phyloP scores from a whole-genome alignment of 805 yeast species.

The Yarrowia keelungensis region DNA sequence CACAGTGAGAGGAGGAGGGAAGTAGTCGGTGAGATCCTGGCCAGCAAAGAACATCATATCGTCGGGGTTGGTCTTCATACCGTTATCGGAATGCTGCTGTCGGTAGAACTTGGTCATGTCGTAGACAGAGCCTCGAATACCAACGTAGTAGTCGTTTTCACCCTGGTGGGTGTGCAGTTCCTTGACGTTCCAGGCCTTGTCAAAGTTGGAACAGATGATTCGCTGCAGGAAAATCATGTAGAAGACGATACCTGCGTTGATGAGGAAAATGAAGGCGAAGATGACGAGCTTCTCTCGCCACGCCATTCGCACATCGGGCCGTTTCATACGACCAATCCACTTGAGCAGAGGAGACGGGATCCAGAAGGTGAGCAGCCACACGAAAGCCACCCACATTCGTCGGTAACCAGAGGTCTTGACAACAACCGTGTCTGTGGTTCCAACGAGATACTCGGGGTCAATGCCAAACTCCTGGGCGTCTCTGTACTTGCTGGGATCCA shows the following conservation, averaged over 20 bases:
- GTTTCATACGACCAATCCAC: constrained; percentile 51
- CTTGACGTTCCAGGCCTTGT: constrained; percentile 52
- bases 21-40: constrained; percentile 51
- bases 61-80: constrained; percentile 47
- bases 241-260: constrained; percentile 53
- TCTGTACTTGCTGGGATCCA: constrained; percentile 44
- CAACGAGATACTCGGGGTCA: constrained; percentile 49
- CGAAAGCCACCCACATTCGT: constrained; percentile 51
- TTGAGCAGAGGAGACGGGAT: constrained; percentile 51
- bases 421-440: constrained; percentile 48
- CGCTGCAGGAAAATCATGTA: constrained; percentile 54
- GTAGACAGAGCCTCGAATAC: constrained; percentile 53
- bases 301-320: constrained; percentile 54
- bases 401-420: constrained; percentile 47
- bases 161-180: constrained; percentile 52
- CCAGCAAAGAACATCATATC: constrained; percentile 53
- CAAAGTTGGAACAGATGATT: constrained; percentile 53
- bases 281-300: constrained; percentile 54
- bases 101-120: constrained; percentile 53
- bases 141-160: constrained; percentile 51
- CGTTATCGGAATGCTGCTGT: constrained; percentile 53
- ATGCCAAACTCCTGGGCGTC: constrained; percentile 40
- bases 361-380: constrained; percentile 54
- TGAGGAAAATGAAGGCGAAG: constrained; percentile 49
- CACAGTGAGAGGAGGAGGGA: constrained; percentile 53